Percentiles rank a stretch among this genome's conserved stretches.
Conservation (phyloP, 768 basidiomycete species). For the Daedalea quercina region DNA sequence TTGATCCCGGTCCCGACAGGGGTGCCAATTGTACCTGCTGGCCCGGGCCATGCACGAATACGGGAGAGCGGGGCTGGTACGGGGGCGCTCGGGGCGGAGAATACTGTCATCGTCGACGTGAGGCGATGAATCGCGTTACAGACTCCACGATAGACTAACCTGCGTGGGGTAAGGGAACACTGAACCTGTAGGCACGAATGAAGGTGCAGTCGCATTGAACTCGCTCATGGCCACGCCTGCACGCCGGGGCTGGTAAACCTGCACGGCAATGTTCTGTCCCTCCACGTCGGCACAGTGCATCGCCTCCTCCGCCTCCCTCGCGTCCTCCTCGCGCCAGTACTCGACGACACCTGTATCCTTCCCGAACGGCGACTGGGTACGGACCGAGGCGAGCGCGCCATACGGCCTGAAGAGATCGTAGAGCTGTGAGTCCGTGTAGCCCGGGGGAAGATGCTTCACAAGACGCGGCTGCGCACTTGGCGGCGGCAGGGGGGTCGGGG, state of each 20-base stretch:
- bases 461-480: constrained; percentile 74
- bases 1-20: constrained; percentile 64
- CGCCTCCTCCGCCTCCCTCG: constrained; percentile 67
- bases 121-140: constrained; percentile 1
- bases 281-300: constrained; percentile 82
- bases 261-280: constrained; percentile 80
- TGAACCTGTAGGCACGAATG: constrained; percentile 71
- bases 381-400: constrained; percentile 76
- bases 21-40: constrained; percentile 88
- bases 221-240: constrained; percentile 47
- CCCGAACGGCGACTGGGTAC: constrained; percentile 69
- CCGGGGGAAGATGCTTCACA: constrained; percentile 75
- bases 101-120: constrained; percentile 35
- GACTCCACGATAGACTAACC: constrained; percentile 25
- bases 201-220: constrained; percentile 66
- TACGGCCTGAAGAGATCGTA: constrained; percentile 83
- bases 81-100: constrained; percentile 57
- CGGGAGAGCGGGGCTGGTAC: constrained; percentile 34
- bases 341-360: constrained; percentile 75
- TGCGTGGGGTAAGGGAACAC: constrained; percentile 60
- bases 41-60: constrained; percentile 81
- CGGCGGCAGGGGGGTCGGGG: constrained; percentile 68
- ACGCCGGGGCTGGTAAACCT: constrained; percentile 63
- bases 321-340: constrained; percentile 86
- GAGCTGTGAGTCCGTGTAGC: constrained; percentile 62